Evolutionary conservation across 495 filamentous ascomycete genomes (phyloP).

Genomic region (Daldinia bambusicola): DNA sequence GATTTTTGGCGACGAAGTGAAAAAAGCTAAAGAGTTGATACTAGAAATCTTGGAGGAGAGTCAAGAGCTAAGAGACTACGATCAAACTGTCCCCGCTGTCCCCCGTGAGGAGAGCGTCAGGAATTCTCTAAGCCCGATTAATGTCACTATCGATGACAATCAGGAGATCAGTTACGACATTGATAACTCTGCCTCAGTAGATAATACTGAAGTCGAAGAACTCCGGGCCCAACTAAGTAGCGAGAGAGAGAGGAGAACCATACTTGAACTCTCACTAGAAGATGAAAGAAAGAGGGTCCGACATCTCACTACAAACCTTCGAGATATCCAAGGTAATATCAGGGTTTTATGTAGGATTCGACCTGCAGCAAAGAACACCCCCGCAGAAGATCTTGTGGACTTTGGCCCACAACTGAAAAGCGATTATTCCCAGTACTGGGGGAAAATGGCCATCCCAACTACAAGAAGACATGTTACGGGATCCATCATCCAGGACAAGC

Average conservation of each 20-base stretch:
- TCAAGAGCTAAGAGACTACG: background rate
- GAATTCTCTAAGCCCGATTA: too few species aligned
- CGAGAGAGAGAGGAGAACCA: background rate
- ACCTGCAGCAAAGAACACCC: slow-evolving; percentile 68
- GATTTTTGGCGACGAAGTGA: background rate
- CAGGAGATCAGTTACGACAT: background rate
- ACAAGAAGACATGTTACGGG: slow-evolving; percentile 78
- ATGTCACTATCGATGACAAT: too few species aligned
- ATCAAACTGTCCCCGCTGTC: background rate
- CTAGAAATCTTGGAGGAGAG: background rate
- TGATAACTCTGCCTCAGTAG: background rate
- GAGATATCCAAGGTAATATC: slow-evolving; percentile 95
- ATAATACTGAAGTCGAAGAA: background rate
- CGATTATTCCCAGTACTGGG: slow-evolving; percentile 18
- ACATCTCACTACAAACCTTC: slow-evolving; percentile 86
- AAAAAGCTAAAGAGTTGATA: background rate
- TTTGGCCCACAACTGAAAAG: slow-evolving; percentile 21
- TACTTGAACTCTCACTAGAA: background rate
- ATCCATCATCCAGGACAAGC: slow-evolving; percentile 53
- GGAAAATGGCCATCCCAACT: background rate
- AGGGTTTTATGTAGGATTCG: slow-evolving; percentile 95
- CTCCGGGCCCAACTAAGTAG: background rate
- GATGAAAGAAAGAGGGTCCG: slow-evolving; percentile 5
- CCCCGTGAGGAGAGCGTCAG: too few species aligned
- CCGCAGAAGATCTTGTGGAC: slow-evolving; percentile 28